Conservation (phyloP, 23 red algal species). For the Gracilaria gracilis region DNA sequence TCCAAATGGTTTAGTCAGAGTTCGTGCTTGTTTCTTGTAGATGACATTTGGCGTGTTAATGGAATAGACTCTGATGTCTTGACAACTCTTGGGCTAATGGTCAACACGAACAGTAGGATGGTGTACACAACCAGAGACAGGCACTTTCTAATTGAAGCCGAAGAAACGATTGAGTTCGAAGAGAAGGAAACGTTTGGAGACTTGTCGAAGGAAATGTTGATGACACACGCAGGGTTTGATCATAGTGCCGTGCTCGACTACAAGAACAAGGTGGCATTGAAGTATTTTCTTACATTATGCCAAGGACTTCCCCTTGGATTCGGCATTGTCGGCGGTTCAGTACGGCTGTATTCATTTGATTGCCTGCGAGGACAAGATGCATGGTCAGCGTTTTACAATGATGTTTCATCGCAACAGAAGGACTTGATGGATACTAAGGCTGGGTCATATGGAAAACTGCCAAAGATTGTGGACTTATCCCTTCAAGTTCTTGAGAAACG, state of each 20-base stretch:
- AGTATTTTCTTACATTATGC: not conserved
- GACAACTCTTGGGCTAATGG: not conserved
- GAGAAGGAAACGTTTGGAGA: not conserved
- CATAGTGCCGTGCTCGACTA: not conserved
- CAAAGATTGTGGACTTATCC: not conserved
- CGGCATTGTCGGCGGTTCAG: not conserved
- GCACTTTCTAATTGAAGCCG: not conserved
- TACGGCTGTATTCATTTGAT: not conserved
- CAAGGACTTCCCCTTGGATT: not conserved
- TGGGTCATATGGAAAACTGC: not conserved
- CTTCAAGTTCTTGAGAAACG: not conserved
- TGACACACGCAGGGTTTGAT: not conserved
- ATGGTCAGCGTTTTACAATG: not conserved
- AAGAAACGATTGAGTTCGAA: not conserved
- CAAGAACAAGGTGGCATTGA: not conserved
- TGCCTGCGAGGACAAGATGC: not conserved
- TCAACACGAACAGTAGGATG: not conserved
- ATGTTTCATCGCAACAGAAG: not conserved
- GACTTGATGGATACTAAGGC: not conserved
- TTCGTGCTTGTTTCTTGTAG: constrained; percentile 17
- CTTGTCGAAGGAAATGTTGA: not conserved
- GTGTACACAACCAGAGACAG: constrained; percentile 14
- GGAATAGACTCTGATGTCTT: constrained; percentile 5
- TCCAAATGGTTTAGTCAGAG: constrained; percentile 2
- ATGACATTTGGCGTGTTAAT: constrained; percentile 14